These are phyloP conservation scores for Penicillium oxalicum DNA, from an alignment of 2,329 filamentous ascomycete species.

Conservation along the genomic window DNA sequence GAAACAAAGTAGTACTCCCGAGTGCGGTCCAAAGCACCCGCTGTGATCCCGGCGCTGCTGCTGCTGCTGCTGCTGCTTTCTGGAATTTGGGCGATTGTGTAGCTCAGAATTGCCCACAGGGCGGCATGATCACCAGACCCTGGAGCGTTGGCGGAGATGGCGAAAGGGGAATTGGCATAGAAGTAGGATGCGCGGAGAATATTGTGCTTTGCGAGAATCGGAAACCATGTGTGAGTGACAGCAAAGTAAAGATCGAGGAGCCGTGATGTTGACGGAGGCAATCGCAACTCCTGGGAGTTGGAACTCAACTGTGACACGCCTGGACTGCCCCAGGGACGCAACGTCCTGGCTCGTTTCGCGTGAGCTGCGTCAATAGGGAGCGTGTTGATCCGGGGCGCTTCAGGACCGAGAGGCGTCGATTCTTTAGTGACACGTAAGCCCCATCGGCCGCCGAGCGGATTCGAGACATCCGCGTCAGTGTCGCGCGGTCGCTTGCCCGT, in stretches of 20 bases:
- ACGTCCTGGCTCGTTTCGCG: conserved; percentile 26
- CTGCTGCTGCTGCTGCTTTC: conserved; percentile 13
- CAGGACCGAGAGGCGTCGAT: conserved; percentile 22
- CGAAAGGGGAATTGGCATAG: conserved; percentile 42
- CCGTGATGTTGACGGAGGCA: conserved; percentile 48
- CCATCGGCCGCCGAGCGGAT: conserved; percentile 21
- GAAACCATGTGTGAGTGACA: conserved; percentile 55
- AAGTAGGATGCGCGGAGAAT: conserved; percentile 52
- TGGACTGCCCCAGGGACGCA: conserved; percentile 13
- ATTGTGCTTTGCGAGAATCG: conserved; percentile 53
- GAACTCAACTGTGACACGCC: conserved; percentile 3
- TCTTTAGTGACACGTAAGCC: conserved; percentile 28
- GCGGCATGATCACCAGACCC: conserved; percentile 39
- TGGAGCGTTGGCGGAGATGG: conserved; percentile 22
- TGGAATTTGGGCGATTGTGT: conserved; percentile 33
- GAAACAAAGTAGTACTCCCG: conserved; percentile 34
- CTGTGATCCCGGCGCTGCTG: conserved; percentile 2
- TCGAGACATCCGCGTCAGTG: conserved; percentile 19
- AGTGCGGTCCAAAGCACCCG: conserved; percentile 16
- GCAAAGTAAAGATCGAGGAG: conserved; percentile 54
- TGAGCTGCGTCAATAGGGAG: conserved; percentile 17
- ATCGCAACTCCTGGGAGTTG: conserved; percentile 20
- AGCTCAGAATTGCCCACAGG: conserved; percentile 42
- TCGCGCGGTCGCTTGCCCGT: conserved; percentile 33
- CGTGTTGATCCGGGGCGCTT: conserved; percentile 29